These are phyloP conservation scores for Wilcoxina mikolae DNA, from an alignment of 495 filamentous ascomycete species.

Conservation along the genomic window DNA sequence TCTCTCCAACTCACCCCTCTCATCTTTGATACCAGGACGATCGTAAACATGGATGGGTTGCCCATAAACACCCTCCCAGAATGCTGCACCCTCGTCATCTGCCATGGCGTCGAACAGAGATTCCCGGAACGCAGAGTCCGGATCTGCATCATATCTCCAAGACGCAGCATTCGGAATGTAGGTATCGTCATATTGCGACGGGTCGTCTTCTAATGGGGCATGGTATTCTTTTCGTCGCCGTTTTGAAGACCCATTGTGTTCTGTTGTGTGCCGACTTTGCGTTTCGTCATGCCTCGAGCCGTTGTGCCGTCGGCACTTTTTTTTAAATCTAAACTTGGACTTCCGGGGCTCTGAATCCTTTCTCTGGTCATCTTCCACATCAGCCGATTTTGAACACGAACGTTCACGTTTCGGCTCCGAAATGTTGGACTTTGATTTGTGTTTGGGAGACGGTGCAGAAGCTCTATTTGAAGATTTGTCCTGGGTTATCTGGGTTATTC, in stretches of 20 bases:
- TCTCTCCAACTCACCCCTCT: conserved; percentile 51
- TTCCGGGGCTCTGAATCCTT: not conserved
- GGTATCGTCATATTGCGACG: conserved; percentile 38
- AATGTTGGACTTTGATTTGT: not conserved
- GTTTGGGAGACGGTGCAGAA: not conserved
- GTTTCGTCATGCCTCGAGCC: too few species aligned
- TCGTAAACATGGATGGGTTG: conserved; percentile 69
- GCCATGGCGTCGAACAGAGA: conserved; percentile 98
- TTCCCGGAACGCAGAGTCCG: conserved; percentile 69
- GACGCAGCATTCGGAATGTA: conserved; percentile 35
- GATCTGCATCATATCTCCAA: conserved; percentile 33
- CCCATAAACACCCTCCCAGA: conserved; percentile 89
- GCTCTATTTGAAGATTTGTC: too few species aligned
- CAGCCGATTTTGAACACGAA: not conserved
- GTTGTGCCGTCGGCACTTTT: conserved; percentile 11
- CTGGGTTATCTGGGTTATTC: not conserved
- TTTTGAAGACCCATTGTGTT: not conserved
- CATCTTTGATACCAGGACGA: conserved; percentile 30
- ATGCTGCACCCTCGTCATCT: conserved; percentile 89
- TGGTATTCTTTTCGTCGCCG: not conserved
- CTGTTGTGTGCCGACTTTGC: not conserved
- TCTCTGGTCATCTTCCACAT: not conserved
- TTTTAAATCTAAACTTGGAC: conserved; percentile 23
- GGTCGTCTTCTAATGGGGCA: conserved; percentile 20
- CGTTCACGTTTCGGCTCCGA: not conserved